phyloP scores from a whole-genome alignment of 129 eudicot species.

The Oenanthe sinensis region DNA sequence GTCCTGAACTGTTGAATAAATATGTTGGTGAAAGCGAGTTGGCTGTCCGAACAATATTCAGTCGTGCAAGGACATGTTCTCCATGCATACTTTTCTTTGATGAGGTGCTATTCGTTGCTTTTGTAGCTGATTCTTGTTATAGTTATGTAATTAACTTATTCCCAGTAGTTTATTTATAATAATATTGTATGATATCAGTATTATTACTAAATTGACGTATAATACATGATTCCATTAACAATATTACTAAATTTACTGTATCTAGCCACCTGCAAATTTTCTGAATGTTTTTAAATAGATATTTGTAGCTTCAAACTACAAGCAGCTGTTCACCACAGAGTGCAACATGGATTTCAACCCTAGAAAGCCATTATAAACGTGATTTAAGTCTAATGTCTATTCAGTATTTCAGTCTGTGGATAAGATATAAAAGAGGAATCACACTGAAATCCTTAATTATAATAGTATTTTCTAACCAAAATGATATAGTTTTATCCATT shows the following conservation, averaged over 20 bases:
- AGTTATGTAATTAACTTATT: background rate
- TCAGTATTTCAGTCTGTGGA: background rate
- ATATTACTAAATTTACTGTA: background rate
- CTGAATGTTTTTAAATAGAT: background rate
- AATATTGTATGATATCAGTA: background rate
- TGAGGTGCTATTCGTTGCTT: constrained; percentile 45
- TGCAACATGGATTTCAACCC: background rate
- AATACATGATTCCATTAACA: background rate
- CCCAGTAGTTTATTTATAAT: background rate
- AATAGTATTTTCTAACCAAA: too few species aligned
- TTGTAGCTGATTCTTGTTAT: background rate
- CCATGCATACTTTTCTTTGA: constrained; percentile 94
- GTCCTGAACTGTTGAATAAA: constrained; percentile 83
- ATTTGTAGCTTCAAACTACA: background rate
- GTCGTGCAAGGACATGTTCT: constrained; percentile 93
- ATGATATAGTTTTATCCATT: background rate
- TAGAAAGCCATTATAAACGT: background rate
- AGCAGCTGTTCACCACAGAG: background rate
- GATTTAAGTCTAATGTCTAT: background rate
- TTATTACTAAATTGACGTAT: background rate
- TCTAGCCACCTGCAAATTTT: background rate
- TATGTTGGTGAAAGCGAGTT: constrained; percentile 96
- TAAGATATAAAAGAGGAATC: background rate
- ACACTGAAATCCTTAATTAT: background rate
- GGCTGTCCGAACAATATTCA: constrained; percentile 75